Evolutionary conservation across 371 early-diverging fungal species (phyloP).

Genomic region (Mortierella sp.): DNA sequence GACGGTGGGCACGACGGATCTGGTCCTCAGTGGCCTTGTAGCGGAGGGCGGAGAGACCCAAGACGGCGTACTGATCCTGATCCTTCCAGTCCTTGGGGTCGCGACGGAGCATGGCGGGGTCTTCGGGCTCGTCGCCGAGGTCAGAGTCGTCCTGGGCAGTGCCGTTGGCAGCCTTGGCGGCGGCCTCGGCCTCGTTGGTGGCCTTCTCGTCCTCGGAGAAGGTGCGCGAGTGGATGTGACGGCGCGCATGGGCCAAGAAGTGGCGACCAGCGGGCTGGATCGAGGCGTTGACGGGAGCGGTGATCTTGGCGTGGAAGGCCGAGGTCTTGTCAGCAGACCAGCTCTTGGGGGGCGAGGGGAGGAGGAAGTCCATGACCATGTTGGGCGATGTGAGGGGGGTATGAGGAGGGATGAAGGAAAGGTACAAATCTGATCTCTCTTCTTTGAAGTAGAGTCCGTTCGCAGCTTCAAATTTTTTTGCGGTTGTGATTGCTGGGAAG

Average conservation of each 20-base stretch:
- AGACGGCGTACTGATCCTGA: constrained; percentile 91
- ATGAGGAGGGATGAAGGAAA: constrained; percentile 5
- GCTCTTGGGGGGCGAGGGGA: constrained; percentile 74
- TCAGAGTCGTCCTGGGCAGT: constrained; percentile 68
- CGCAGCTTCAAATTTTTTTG: constrained; percentile 1
- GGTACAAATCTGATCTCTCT: constrained; percentile 4
- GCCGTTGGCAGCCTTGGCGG: constrained; percentile 60
- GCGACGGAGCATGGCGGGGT: constrained; percentile 70
- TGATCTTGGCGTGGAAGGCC: constrained; percentile 62
- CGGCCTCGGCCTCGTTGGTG: constrained; percentile 53
- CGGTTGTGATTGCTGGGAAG: neutral
- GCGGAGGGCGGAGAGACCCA: constrained; percentile 86
- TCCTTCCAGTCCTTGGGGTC: constrained; percentile 91
- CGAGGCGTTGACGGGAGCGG: constrained; percentile 65
- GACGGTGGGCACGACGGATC: constrained; percentile 87
- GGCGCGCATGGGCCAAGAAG: constrained; percentile 78
- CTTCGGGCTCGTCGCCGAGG: constrained; percentile 80
- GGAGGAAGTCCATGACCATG: constrained; percentile 74
- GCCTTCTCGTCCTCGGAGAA: constrained; percentile 77
- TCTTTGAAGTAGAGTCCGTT: neutral
- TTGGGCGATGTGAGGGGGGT: constrained; percentile 5
- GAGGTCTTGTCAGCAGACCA: constrained; percentile 70
- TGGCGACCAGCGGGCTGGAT: constrained; percentile 75
- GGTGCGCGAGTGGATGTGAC: constrained; percentile 78
- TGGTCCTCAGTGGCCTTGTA: constrained; percentile 88